Base-by-base conservation (phyloP, 495 filamentous ascomycete genomes). In the Podospora anserina region DNA sequence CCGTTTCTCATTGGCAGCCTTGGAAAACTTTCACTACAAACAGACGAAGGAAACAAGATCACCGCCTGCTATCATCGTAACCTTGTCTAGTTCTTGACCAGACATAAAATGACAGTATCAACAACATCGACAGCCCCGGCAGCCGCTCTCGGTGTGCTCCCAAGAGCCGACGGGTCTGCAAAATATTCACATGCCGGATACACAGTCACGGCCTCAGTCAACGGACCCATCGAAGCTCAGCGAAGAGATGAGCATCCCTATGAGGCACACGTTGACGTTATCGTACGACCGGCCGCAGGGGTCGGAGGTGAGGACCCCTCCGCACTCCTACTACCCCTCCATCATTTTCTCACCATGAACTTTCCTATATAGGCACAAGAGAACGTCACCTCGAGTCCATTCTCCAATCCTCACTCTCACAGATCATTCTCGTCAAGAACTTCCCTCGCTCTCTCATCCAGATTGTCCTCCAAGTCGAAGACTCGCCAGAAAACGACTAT, bases 191-290 rank as follows among this genome's bases (percentile, higher is more conserved):
- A 86, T 66, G 89, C 90, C 60, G 91, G 91, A 44, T 96, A 91
- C 78, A 89, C 88, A 63, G 85, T 98, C 69, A 86, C 95, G 61
- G 92, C 89, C 64, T 88, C 92, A 15, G 92, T 96, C 69, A 97
- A 94, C 77, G 95, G 92, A 0, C 95, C 95, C n/a, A 85, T 97
- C 71, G 94, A 97, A 79, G 92, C 94, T 20, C 88, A 87, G 70
- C 88, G 93, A 71, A 86, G 91, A 70, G 94, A 97, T 73, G 90
- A 97, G 71, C 87, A 92, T 65, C 90, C 95, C 18, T 92, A 96
- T 78, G 93, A 97, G 80, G 92, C 95, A 27, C 88, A 88, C 63
- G 82, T 99, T 65, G 95, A 98, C 77, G 91, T 98, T 34, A 89
- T 93, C 76, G 87, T 99, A 71, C 89, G 94, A 76, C 94, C 94